Evolutionary conservation across 2,329 filamentous ascomycete species (phyloP), one percentile per base, ranked within the genome.

Genomic region (Beauveria medogensis): DNA sequence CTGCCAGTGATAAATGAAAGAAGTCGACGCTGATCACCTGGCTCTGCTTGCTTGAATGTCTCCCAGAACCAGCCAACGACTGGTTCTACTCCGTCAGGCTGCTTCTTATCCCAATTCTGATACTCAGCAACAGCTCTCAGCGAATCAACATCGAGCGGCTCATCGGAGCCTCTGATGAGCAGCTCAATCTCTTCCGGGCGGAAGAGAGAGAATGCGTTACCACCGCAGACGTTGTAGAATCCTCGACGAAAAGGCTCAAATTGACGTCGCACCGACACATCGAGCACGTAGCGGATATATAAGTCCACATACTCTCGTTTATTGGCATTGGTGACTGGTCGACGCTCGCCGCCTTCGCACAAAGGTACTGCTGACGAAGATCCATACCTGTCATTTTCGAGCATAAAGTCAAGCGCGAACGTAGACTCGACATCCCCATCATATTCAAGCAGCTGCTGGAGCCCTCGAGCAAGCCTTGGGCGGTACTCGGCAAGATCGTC

Each of bases 221-320:
- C 91, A 41, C 89, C 90, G 70, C 91, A 96, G 30, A 96, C 91
- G 0, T 90, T 95, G 72, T 91, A 97, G 74, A 97, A 97, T 1
- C 92, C 92, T 59, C 92, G 85, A 71, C 94, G 94, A 79, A 97
- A 97, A 0, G 92, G 92, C 70, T 96, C 91, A 65, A 95, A 97
- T 69, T 96, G 92, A 46, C 90, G 83, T 44, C 83, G 78, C 1
- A 96, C 89, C 1, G 90, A 83, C 7, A 81, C 86, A 67, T 96
- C 91, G 12, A 97, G 83, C 10, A 93, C 73, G 70, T 93, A 89
- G 44, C 86, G 84, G 10, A 96, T 83, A 70, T 96, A 96, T 2
- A 91, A 78, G 66, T 93, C 88, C 58, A 96, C 91, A 68, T 93
- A 97, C 68, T 96, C 92, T 64, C 85, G 84, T 30, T 91, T 83